Evolutionary conservation across 2,329 filamentous ascomycete genomes (phyloP).

Genomic region (Aureobasidium sp.): DNA sequence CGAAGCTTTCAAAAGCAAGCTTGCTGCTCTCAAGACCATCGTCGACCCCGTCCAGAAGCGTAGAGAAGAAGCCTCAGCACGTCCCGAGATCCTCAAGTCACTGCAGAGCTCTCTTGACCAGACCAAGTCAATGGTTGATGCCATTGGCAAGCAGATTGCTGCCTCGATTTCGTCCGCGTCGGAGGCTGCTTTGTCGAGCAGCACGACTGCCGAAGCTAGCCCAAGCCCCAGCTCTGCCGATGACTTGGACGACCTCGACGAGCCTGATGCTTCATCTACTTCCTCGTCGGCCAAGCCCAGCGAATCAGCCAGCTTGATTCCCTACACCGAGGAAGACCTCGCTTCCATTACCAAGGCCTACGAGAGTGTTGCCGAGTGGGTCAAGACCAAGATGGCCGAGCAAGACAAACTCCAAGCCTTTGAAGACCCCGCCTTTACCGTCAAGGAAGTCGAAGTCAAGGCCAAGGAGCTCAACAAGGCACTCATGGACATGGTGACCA

Average conservation of each 20-base stretch:
- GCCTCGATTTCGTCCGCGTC: slow-evolving; percentile 42
- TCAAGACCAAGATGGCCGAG: slow-evolving; percentile 59
- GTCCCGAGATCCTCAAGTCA: slow-evolving; percentile 59
- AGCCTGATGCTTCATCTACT: slow-evolving; percentile 48
- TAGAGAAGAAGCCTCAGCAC: slow-evolving; percentile 60
- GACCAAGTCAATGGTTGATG: slow-evolving; percentile 60
- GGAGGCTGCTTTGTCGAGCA: slow-evolving; percentile 30
- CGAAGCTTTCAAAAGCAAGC: slow-evolving; percentile 64
- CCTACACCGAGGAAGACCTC: slow-evolving; percentile 68
- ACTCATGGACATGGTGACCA: slow-evolving; percentile 62
- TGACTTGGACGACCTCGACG: slow-evolving; percentile 68
- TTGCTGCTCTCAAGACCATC: slow-evolving; percentile 69
- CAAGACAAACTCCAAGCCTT: slow-evolving; percentile 63
- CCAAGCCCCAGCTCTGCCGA: slow-evolving; percentile 40
- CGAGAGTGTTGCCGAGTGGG: slow-evolving; percentile 60
- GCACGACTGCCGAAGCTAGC: slow-evolving; percentile 32
- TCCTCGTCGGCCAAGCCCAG: slow-evolving; percentile 30
- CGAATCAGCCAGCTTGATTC: slow-evolving; percentile 47
- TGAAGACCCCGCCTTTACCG: slow-evolving; percentile 66
- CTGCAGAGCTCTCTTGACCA: slow-evolving; percentile 65
- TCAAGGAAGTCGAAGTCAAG: slow-evolving; percentile 63
- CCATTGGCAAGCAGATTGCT: slow-evolving; percentile 65
- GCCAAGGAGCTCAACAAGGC: slow-evolving; percentile 63
- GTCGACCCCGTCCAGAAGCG: slow-evolving; percentile 70
- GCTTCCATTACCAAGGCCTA: slow-evolving; percentile 54